These are phyloP conservation scores for Eucalyptus erythrocorys DNA, from an alignment of 345 rosid genomes.

Conservation along the genomic window DNA sequence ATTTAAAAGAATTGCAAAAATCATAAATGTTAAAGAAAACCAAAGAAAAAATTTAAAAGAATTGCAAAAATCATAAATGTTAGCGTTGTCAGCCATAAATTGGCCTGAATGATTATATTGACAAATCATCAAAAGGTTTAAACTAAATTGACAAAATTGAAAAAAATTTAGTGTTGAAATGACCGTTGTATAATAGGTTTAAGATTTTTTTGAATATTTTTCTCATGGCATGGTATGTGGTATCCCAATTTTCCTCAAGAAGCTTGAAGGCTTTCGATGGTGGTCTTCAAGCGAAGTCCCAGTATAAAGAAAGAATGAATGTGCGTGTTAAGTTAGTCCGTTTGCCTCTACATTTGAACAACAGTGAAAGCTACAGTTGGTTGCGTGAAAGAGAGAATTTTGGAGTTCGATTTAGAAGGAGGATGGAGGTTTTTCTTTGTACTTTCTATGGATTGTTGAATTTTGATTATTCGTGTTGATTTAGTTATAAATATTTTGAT, in stretches of 20 bases:
- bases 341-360: conserved; percentile 10
- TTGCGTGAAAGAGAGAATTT: background rate
- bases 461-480: background rate
- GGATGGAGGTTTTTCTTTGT: background rate
- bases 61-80: too few relatives aligned
- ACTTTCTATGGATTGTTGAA: background rate
- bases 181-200: too few relatives aligned
- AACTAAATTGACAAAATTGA: too few relatives aligned
- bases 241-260: background rate
- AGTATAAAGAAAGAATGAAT: background rate
- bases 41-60: too few relatives aligned
- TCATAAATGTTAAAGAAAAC: too few relatives aligned
- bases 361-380: background rate
- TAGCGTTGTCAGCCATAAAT: too few relatives aligned
- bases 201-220: too few relatives aligned
- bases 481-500: too few relatives aligned
- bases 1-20: too few relatives aligned
- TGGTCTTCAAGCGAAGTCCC: background rate
- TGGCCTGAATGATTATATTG: too few relatives aligned
- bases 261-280: background rate
- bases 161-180: too few relatives aligned
- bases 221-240: background rate
- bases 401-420: background rate
- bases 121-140: too few relatives aligned
- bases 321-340: background rate